Evolutionary conservation across 2,329 filamentous ascomycete genomes (phyloP).

Genomic region (Talaromyces pinophilus): DNA sequence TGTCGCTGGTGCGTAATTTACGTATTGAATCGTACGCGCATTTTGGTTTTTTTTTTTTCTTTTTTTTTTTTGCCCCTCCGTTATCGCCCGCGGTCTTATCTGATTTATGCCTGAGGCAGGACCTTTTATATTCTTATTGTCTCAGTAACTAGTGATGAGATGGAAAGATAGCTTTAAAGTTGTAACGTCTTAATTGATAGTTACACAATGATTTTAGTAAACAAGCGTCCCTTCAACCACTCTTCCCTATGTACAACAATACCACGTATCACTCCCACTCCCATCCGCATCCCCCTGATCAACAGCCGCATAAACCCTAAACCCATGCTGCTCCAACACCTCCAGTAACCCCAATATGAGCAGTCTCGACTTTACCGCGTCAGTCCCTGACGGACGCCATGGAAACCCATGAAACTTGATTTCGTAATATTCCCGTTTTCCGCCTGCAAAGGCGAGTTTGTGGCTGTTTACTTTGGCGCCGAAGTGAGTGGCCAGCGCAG

Average conservation of each 20-base stretch:
- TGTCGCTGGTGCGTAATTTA: neutral
- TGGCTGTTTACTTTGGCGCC: neutral
- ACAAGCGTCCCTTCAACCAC: too few relatives aligned
- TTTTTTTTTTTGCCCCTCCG: constrained; percentile 14
- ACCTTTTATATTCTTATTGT: too few relatives aligned
- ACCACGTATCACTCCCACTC: neutral
- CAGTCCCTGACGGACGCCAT: neutral
- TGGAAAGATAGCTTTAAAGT: too few relatives aligned
- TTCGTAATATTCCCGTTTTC: neutral
- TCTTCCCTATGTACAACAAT: neutral
- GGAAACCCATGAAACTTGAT: neutral
- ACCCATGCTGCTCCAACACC: neutral
- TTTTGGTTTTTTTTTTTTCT: neutral
- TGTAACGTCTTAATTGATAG: too few relatives aligned
- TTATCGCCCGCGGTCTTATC: constrained; percentile 19
- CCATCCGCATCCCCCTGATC: neutral
- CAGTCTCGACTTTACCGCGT: neutral
- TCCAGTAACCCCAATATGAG: neutral
- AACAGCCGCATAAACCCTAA: neutral
- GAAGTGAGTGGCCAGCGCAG: neutral
- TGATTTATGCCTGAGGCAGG: neutral
- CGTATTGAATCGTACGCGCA: neutral
- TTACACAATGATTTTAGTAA: too few relatives aligned
- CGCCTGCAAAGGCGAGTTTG: neutral
- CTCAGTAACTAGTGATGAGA: too few relatives aligned